Evolutionary conservation across 1,284 basidiomycete genomes (phyloP), one percentile per base, ranked within the genome.

Genomic region (Ganoderma lucidum): DNA sequence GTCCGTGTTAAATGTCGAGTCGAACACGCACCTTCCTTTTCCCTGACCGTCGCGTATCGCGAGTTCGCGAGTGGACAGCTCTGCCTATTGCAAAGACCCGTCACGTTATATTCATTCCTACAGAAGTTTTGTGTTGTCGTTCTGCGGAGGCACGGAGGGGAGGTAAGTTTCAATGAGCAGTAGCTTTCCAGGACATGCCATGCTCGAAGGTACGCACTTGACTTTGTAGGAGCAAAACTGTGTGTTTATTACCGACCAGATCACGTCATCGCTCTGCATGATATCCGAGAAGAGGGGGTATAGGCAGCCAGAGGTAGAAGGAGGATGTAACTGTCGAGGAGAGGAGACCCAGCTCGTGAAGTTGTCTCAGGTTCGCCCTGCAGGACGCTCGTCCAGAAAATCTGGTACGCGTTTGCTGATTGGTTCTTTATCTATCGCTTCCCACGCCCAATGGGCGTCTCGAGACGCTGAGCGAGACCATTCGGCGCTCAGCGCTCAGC

Each of bases 191-290:
- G 35, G 15, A 32, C 30, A 15, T 3, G 8, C 32, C 23, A n/a
- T 17, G 15, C 10, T 6, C 6, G 32, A 28, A 32, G 2, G n/a
- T 17, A 84, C 94, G 79, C 76, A 96, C 96, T 96, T 98, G 86
- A 98, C 96, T 92, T 97, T 98, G 82, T 97, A 98, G 0, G 96
- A 97, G 84, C 96, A 98, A 81, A 97, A 96, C 80, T 96, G 94
- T 73, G 90, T 87, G 81, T 96, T 96, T 79, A 97, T 97, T 55
- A 96, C 93, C 37, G 93, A 94, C 96, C 96, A 97, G 74, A 97
- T 97, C 74, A 97, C 93, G 82, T 97, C 96, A 91, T 97, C 96
- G 81, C 93, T 94, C 83, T 97, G 92, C 90, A 93, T 93, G 66
- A 65, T 71, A 48, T 59, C 19, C 37, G n/a, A 41, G 56, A 14